phyloP scores from a whole-genome alignment of 106 monocot genomes.

The Ottelia alismoides region DNA sequence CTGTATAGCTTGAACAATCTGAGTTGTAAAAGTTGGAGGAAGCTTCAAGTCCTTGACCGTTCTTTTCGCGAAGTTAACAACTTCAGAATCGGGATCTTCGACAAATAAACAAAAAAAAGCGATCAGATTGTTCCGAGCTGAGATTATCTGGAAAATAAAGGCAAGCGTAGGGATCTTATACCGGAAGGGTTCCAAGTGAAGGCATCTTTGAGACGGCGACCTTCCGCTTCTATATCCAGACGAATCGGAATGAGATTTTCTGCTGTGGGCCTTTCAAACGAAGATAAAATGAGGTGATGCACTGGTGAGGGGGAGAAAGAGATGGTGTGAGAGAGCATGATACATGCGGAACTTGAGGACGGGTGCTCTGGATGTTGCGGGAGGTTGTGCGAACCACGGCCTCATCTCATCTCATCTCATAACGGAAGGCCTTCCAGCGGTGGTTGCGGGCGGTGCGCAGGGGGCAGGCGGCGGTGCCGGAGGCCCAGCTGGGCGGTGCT shows the following conservation, averaged over 20 bases:
- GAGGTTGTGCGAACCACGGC: too few species aligned
- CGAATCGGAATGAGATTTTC: constrained; percentile 86
- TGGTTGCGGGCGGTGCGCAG: too few species aligned
- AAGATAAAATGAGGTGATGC: too few species aligned
- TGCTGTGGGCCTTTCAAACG: constrained; percentile 60
- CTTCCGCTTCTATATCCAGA: constrained; percentile 75
- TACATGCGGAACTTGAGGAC: too few species aligned
- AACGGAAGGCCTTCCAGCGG: too few species aligned
- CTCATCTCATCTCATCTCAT: too few species aligned
- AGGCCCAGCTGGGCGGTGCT: too few species aligned
- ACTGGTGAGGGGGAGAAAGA: too few species aligned
- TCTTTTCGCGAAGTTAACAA: constrained; percentile 69
- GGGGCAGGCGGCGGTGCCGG: too few species aligned
- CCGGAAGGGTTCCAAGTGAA: constrained; percentile 91
- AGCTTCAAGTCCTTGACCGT: constrained; percentile 90
- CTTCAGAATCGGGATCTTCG: constrained; percentile 86
- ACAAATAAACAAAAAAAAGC: neutral
- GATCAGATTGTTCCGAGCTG: neutral
- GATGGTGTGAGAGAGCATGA: too few species aligned
- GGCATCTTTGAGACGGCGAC: constrained; percentile 68
- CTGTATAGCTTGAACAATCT: constrained; percentile 81
- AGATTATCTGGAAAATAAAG: too few species aligned
- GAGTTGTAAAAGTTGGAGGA: constrained; percentile 68
- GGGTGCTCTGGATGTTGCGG: too few species aligned
- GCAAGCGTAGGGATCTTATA: constrained; percentile 19